Evolutionary conservation across 192 early-diverging fungal species (phyloP), one percentile per base, ranked within the genome.

Genomic region (Entomortierella beljakovae): DNA sequence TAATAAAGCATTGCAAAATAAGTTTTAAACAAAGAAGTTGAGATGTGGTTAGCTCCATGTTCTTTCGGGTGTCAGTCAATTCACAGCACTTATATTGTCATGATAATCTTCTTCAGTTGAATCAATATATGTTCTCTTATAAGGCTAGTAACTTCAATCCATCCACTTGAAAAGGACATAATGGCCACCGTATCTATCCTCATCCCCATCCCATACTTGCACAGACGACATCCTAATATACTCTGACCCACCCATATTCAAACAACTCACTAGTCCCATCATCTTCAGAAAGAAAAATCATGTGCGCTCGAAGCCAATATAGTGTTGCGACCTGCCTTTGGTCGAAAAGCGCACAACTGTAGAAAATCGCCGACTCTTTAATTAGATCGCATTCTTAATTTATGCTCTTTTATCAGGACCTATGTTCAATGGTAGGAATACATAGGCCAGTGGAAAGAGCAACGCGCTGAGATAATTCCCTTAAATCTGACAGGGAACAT

Each of bases 281-380:
- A 6, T 38, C 40, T 22, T 20, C 31, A 20, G 31, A 40, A n/a
- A 26, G 22, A 40, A 20, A 28, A 8, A 9, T 53, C 15, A 18
- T 22, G n/a, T 46, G 43, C 43, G 43, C 43, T 46, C 20, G 20
- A 35, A 49, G 23, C n/a, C 50, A 51, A 23, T 29, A 38, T 38
- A 52, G 48, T 71, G 69, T 71, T 26, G 56, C 56, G 53, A 73
- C 59, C 70, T 34, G 70, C 70, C 70, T 73, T 73, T 73, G 49
- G 43, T 71, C 69, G 28, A 60, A 61, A 58, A 57, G 37, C 53
- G 60, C 42, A 42, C 69, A 57, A 63, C 63, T 20, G 48, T 71
- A 70, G 68, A 42, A 6, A 34, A 46, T 46, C 46, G 54, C 32
- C 56, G 62, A 65, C 55, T 60, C 70, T 65, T 59, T 59, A 34